Evolutionary conservation across 1,284 basidiomycete genomes (phyloP).

Genomic region (Cryptococcus neoformans): DNA sequence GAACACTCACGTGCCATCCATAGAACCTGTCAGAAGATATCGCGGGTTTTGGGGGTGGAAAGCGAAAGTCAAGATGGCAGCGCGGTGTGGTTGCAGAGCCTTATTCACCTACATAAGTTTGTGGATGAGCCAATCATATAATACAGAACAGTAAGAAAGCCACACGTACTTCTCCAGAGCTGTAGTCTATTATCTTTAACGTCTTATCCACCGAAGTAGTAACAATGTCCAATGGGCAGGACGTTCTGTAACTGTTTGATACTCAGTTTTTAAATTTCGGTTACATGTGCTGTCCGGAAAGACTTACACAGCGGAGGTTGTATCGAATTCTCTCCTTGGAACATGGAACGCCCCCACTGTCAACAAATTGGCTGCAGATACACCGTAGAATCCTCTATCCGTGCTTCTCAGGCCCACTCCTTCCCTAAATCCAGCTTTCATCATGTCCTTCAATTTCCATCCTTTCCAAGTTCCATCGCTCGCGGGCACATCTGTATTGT

Average conservation of each 20-base stretch:
- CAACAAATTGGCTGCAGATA: slow-evolving; percentile 41
- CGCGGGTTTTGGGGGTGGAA: slow-evolving; percentile 42
- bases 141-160: background rate
- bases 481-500: background rate
- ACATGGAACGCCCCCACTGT: slow-evolving; percentile 25
- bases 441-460: slow-evolving; percentile 21
- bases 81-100: slow-evolving; percentile 40
- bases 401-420: slow-evolving; percentile 19
- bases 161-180: slow-evolving; percentile 61
- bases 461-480: slow-evolving; percentile 19
- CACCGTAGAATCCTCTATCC: slow-evolving; percentile 23
- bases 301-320: background rate
- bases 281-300: background rate
- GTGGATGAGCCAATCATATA: background rate
- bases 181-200: slow-evolving; percentile 67
- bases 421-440: slow-evolving; percentile 15
- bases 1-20: slow-evolving; percentile 47
- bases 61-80: slow-evolving; percentile 45
- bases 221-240: slow-evolving; percentile 54
- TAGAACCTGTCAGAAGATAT: slow-evolving; percentile 43
- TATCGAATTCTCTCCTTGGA: slow-evolving; percentile 20
- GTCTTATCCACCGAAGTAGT: slow-evolving; percentile 81
- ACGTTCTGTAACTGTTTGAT: slow-evolving; percentile 24
- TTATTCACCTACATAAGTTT: slow-evolving; percentile 29
- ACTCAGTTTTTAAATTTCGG: background rate